Base-by-base conservation (phyloP, 495 filamentous ascomycete genomes). In the Acidiella bohemica region DNA sequence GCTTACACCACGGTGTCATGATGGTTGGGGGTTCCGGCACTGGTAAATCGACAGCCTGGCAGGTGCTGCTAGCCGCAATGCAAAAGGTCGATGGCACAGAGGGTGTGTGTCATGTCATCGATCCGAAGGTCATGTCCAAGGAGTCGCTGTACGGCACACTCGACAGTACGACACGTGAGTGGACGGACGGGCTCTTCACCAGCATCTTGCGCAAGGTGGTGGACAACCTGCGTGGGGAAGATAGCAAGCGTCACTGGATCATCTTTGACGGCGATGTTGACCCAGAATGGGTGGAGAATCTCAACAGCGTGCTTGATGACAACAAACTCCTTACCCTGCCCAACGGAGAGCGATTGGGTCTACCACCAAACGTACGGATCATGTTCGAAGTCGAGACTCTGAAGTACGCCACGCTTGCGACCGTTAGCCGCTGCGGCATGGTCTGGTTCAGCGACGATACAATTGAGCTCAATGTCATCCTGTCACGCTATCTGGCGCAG, bases 311-410 rank as follows among this genome's bases (percentile, higher is more conserved):
- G 36, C 71, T 99, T 28, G 90, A 99, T 53, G 90, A 99, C 66
- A 99, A 99, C 64, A 96, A 95, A 57, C 69, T 99, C 10, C 67
- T 99, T 16, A 99, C 90, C 0, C 66, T 99, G 41, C 90, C 90
- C 11, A 99, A 99, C 53, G 90, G 90, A 56, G 90, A 99, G 61
- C 88, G 90, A 66, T 75, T 99, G 34, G 90, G 84, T 51, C 63
- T 99, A 10, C 92, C 90, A 7, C 50, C 81, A 0, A 99, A 99
- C 56, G 90, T 99, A 17, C 84, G 90, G 41, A 92, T 99, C 59
- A 92, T 99, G 84, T 99, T 99, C 47, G 90, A 99, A 64, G 90
- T 99, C 19, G 92, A 96, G 64, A 96, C 76, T n/a, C 68, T 99
- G 28, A 93, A 88, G 53, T 99, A 99, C 58, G 90, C 90, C 27